These are phyloP conservation scores for Venturia asperata DNA, from an alignment of 2,329 filamentous ascomycete species.

Conservation along the genomic window DNA sequence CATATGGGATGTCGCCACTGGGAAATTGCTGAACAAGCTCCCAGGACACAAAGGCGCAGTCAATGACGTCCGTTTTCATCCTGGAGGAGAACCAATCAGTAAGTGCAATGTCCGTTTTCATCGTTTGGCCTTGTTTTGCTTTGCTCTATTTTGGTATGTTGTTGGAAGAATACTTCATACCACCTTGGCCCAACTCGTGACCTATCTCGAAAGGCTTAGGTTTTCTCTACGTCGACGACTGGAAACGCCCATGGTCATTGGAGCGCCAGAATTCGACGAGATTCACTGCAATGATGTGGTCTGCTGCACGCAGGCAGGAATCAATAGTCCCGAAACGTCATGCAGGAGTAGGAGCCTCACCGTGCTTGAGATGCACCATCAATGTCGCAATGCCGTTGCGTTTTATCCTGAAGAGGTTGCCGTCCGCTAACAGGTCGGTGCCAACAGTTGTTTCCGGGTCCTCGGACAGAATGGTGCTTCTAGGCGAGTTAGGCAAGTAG, in stretches of 20 bases:
- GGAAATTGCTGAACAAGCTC: slow-evolving; percentile 87
- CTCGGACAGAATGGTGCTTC: slow-evolving; percentile 76
- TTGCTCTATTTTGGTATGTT: background rate
- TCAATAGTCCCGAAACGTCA: slow-evolving; percentile 6
- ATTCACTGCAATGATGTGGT: background rate
- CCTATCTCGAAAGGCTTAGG: background rate
- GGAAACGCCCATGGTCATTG: background rate
- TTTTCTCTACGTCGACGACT: no score
- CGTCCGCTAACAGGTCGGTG: slow-evolving; percentile 11
- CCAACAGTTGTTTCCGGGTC: slow-evolving; percentile 73
- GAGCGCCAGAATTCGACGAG: background rate
- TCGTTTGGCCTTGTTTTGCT: background rate
- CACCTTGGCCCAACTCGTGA: background rate
- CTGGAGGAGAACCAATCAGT: slow-evolving; percentile 79
- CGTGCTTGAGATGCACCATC: background rate
- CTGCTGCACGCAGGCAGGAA: background rate
- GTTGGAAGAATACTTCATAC: background rate
- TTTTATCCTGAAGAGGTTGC: background rate
- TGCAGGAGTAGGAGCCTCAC: slow-evolving; percentile 10
- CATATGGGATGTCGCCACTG: slow-evolving; percentile 82
- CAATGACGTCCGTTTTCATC: slow-evolving; percentile 88
- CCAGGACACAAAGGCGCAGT: slow-evolving; percentile 93
- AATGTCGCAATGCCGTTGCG: background rate
- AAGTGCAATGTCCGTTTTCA: slow-evolving; percentile 40
- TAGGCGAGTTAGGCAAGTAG: slow-evolving; percentile 70